Evolutionary conservation across 2,329 filamentous ascomycete genomes (phyloP), one percentile per base, ranked within the genome.

Genomic region (Diaporthe helianthi): DNA sequence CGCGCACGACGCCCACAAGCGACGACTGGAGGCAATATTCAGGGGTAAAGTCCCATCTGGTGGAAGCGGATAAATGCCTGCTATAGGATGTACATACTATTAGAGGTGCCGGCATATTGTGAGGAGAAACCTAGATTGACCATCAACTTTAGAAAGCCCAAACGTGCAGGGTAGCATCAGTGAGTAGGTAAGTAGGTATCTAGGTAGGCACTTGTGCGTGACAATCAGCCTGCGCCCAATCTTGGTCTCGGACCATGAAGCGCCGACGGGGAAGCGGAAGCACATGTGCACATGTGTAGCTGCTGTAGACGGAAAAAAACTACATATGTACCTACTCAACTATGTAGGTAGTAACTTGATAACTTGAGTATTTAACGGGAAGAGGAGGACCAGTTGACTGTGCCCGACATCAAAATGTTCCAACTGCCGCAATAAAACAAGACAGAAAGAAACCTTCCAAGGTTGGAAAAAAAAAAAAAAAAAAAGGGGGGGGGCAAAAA

Each of bases 211-310:
- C n/a, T 36, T 22, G 44, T 49, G 44, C 29, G 41, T 49, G 58
- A 49, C 44, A 36, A n/a, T 26, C 19, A 36, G 44, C 44, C 13
- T 24, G 44, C n/a, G 44, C 41, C 33, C 29, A 9, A 61, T 17
- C 19, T 61, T 47, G 58, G 33, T 33, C 22, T 61, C 58, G 58
- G 58, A 61, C 58, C 33, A 19, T 46, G 58, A 61, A 47, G 58
- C 58, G 58, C 58, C 58, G 58, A 61, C 58, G 58, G 58, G 44
- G 67, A 65, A 61, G 29, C 53, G 54, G 54, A 47, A 66, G 22
- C 41, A 58, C n/a, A n/a, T n/a, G n/a, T n/a, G n/a, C n/a, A n/a
- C n/a, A n/a, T n/a, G n/a, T n/a, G n/a, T n/a, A n/a, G 22, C 13
- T 19, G 4, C 24, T 29, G 38, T 2, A 60, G 24, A 22, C 3